Evolutionary conservation across 768 basidiomycete species (phyloP).

Genomic region (Russula virescens): DNA sequence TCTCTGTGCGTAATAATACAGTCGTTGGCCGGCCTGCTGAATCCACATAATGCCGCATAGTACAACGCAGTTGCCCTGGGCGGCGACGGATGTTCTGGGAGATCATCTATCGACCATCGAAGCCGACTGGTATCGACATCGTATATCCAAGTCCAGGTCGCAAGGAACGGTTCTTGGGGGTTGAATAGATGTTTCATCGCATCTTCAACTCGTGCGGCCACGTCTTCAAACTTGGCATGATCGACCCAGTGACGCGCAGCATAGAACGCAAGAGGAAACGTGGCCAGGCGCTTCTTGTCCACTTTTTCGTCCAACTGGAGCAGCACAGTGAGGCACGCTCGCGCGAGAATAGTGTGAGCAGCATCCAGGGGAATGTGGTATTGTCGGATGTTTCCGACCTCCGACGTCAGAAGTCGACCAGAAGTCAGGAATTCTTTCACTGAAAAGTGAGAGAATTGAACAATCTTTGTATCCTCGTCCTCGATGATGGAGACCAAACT

Average conservation of each 20-base stretch:
- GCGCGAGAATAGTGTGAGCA: not conserved
- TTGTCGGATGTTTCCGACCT: not conserved
- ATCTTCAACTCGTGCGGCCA: not conserved
- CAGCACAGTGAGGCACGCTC: not conserved
- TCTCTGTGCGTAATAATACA: not conserved
- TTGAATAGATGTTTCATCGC: not conserved
- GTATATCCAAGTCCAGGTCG: not conserved
- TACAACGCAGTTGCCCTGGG: not conserved
- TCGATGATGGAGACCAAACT: not conserved
- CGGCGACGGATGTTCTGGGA: not conserved
- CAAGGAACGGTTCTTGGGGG: not conserved
- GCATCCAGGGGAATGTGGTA: not conserved
- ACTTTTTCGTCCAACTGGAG: not conserved
- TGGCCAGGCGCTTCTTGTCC: not conserved
- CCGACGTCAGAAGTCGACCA: not conserved
- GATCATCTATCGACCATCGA: not conserved
- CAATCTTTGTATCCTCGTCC: not conserved
- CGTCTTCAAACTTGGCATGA: not conserved
- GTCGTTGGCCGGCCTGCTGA: not conserved
- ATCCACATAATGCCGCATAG: not conserved
- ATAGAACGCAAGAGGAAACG: not conserved
- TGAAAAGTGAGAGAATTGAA: conserved; percentile 7
- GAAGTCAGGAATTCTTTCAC: conserved; percentile 12
- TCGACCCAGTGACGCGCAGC: not conserved
- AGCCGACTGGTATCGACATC: not conserved